Conservation (phyloP, 1,139 yeast species). For the Candida sojae region DNA sequence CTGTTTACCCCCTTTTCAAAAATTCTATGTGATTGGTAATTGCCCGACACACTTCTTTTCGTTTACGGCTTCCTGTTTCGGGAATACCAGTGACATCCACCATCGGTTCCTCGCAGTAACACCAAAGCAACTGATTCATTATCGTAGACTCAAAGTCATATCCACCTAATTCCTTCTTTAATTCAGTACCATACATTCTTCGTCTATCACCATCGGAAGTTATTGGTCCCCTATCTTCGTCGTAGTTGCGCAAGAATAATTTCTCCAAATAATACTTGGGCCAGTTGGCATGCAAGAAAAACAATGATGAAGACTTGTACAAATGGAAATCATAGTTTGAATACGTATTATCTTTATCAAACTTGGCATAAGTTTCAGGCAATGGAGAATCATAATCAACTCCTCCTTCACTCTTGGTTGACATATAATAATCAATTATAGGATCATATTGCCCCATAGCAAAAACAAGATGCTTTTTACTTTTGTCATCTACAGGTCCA, state of each 20-base stretch:
- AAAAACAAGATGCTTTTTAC: conserved; percentile 27
- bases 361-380: conserved; percentile 23
- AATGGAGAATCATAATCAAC: conserved; percentile 18
- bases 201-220: conserved; percentile 21
- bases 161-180: conserved; percentile 28
- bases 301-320: conserved; percentile 28
- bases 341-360: conserved; percentile 20
- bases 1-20: conserved; percentile 14
- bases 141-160: conserved; percentile 32
- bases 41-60: conserved; percentile 25
- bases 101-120: conserved; percentile 26
- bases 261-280: conserved; percentile 30
- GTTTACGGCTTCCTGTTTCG: conserved; percentile 19
- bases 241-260: conserved; percentile 24
- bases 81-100: conserved; percentile 26
- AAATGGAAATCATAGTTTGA: conserved; percentile 32
- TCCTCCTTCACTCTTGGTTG: conserved; percentile 8
- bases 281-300: conserved; percentile 44
- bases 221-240: conserved; percentile 30
- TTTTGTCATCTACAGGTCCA: conserved; percentile 26
- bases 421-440: conserved; percentile 31
- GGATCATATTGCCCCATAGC: conserved; percentile 46
- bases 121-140: conserved; percentile 27
- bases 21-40: conserved; percentile 27
- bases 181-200: conserved; percentile 28